Base-by-base conservation (phyloP, 768 basidiomycete genomes). In the Boletus edulis region DNA sequence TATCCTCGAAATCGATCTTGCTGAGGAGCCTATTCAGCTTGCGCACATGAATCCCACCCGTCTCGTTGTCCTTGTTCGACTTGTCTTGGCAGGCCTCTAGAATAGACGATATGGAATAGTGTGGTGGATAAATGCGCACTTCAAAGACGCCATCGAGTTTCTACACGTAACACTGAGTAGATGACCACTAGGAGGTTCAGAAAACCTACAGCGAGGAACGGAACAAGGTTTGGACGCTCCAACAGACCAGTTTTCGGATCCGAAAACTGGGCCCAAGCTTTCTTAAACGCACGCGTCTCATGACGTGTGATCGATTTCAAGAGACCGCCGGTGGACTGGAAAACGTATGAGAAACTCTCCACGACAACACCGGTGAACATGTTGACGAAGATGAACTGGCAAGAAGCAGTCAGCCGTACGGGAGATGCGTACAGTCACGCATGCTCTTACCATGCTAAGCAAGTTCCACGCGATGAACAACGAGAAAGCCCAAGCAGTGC, bases 351-450 rank as follows among this genome's bases (percentile, higher is more conserved):
- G 72, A 98, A 98, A 66, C 88, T 94, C 72, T 98, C 89, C 61
- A 96, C 94, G 51, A 96, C 87, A 57, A 95, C 91, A 89, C 91
- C 92, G 72, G 92, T 94, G 69, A 95, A 95, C 86, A 97, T 85
- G 73, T 96, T 97, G 59, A 90, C 82, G 70, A 98, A 94, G 64
- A 98, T 94, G 70, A 94, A 97, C 94, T 95, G 67, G 6, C 29
- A 34, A 35, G 15, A 37, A 20, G 11, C 52, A 40, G 35, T 51
- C 46, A 55, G 15, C 11, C 18, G 44, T 22, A 11, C 12, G 12
- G 20, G 4, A 15, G 12, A 55, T 5, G 8, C 1, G 78, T 61
- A 22, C 18, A 6, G 14, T 34, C 35, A 12, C 38, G 37, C 14
- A n/a, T 45, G 37, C 0, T 5, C 63, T 52, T 63, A 93, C 91